Evolutionary conservation across 148 eudicot species (phyloP).

Genomic region (Diospyros kaki): DNA sequence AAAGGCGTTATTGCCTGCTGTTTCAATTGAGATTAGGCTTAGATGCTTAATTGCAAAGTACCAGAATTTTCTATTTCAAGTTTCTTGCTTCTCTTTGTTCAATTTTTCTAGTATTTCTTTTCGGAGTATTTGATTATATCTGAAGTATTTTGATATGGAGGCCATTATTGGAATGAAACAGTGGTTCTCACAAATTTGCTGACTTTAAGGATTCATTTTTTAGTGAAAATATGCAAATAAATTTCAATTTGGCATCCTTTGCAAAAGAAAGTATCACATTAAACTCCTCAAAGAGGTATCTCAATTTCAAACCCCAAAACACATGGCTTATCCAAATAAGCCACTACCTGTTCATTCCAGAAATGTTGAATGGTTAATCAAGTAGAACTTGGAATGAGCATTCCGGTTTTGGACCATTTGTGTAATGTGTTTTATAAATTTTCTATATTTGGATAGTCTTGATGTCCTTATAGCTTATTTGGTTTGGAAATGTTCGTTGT

Average conservation of each 20-base stretch:
- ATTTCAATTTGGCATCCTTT: too few relatives aligned
- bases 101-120: too few relatives aligned
- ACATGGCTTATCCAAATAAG: too few relatives aligned
- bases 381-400: neutral
- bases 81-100: neutral
- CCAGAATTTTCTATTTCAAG: too few relatives aligned
- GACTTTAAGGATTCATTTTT: too few relatives aligned
- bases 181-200: neutral
- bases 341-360: too few relatives aligned
- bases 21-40: conserved; percentile 2
- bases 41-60: neutral
- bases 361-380: neutral
- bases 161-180: neutral
- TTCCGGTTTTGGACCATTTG: neutral
- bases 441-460: neutral
- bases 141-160: neutral
- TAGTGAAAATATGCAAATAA: too few relatives aligned
- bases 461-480: neutral
- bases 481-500: neutral
- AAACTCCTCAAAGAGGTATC: too few relatives aligned
- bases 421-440: neutral
- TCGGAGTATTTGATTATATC: neutral
- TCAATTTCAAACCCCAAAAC: too few relatives aligned
- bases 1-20: neutral
- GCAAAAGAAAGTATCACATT: too few relatives aligned